phyloP scores from a whole-genome alignment of 495 filamentous ascomycete species.

The Aspergillus ellipticus region DNA sequence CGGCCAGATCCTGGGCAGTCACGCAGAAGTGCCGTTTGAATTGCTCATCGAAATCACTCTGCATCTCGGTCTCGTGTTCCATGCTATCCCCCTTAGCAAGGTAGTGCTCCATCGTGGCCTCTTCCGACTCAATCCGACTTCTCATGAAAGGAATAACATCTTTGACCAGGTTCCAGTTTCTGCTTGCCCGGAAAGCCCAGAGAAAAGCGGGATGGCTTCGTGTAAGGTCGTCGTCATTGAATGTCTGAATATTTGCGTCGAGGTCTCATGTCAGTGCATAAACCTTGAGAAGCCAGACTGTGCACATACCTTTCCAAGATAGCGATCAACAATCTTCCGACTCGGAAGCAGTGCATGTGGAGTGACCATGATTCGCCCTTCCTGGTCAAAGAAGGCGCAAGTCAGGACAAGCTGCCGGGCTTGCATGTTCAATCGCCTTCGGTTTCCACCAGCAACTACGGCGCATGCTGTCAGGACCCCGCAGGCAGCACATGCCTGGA shows the following conservation, averaged over 20 bases:
- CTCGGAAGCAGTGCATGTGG: slow-evolving; percentile 77
- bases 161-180: slow-evolving; percentile 67
- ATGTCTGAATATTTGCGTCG: slow-evolving; percentile 40
- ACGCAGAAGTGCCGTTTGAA: slow-evolving; percentile 89
- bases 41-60: slow-evolving; percentile 63
- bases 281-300: not conserved
- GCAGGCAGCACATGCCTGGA: slow-evolving; percentile 56
- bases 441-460: slow-evolving; percentile 52
- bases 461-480: slow-evolving; percentile 54
- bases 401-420: slow-evolving; percentile 78
- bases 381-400: slow-evolving; percentile 69
- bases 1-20: slow-evolving; percentile 69
- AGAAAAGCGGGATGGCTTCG: slow-evolving; percentile 77
- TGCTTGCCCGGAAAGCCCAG: slow-evolving; percentile 79
- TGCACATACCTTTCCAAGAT: slow-evolving; percentile 58
- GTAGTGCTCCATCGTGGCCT: slow-evolving; percentile 38
- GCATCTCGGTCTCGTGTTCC: slow-evolving; percentile 38
- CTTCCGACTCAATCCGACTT: slow-evolving; percentile 48
- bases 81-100: slow-evolving; percentile 28
- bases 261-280: not conserved
- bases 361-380: slow-evolving; percentile 74
- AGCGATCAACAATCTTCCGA: slow-evolving; percentile 74
- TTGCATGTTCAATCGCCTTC: slow-evolving; percentile 54
- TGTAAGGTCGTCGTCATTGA: slow-evolving; percentile 69
- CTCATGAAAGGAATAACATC: slow-evolving; percentile 68